Conservation (phyloP, 2,329 filamentous ascomycete genomes). For the Alternaria atra region DNA sequence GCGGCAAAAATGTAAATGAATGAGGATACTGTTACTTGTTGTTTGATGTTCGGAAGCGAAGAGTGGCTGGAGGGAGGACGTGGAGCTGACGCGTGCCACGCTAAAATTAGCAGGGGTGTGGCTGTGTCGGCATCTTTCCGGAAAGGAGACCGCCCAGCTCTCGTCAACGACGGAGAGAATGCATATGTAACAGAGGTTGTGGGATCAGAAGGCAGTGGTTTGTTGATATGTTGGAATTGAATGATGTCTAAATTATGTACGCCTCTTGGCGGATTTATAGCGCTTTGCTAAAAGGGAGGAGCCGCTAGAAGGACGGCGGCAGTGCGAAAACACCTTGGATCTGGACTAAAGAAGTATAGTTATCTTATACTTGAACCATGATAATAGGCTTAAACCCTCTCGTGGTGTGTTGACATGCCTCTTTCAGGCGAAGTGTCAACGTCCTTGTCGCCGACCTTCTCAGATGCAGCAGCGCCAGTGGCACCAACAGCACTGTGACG, state of each 20-base stretch:
- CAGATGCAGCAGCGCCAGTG: conserved; percentile 13
- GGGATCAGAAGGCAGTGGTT: background rate
- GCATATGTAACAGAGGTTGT: background rate
- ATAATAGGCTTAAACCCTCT: conserved; percentile 3
- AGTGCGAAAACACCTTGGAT: background rate
- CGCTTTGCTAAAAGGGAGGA: background rate
- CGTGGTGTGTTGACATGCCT: conserved; percentile 33
- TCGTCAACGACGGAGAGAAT: background rate
- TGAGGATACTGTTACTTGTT: background rate
- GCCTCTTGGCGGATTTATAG: background rate
- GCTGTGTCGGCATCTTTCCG: conserved; percentile 21
- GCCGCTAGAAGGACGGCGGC: background rate
- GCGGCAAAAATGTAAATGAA: background rate
- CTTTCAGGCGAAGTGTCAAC: conserved; percentile 30
- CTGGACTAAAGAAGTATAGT: background rate
- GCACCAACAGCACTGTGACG: conserved; percentile 30
- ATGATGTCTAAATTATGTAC: background rate
- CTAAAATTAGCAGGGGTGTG: conserved; percentile 28
- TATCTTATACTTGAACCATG: background rate
- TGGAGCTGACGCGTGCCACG: conserved; percentile 35
- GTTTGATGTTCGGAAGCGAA: conserved; percentile 2
- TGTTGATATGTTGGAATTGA: background rate
- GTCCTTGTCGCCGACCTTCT: conserved; percentile 32
- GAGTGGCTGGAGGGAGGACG: conserved; percentile 17
- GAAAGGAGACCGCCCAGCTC: background rate